Percentiles rank a stretch among this genome's conserved stretches.
Conservation (phyloP, 306 rosid species). For the Citrullus amarus region DNA sequence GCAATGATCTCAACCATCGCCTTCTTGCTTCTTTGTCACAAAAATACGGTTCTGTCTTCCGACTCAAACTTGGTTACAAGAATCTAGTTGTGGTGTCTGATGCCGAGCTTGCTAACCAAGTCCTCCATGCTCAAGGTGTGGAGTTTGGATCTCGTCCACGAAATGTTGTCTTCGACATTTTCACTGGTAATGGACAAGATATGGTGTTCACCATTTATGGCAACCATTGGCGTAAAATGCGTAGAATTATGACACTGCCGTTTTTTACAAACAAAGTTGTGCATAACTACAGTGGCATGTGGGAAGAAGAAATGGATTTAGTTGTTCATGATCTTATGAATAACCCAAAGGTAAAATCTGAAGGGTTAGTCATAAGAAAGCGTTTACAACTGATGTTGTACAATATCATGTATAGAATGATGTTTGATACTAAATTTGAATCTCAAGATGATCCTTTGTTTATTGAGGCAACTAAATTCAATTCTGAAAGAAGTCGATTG, state of each 20-base stretch:
- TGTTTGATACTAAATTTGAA: constrained; percentile 72
- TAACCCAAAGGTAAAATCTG: constrained; percentile 22
- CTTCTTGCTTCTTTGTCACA: constrained; percentile 50
- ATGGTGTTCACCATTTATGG: constrained; percentile 75
- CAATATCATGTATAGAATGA: constrained; percentile 77
- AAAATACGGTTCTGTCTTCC: constrained; percentile 46
- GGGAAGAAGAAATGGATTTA: constrained; percentile 74
- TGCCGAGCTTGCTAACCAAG: constrained; percentile 51
- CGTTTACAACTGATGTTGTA: constrained; percentile 62
- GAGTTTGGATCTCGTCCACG: constrained; percentile 68
- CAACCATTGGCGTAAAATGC: constrained; percentile 86
- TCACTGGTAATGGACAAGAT: constrained; percentile 77
- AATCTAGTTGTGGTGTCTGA: constrained; percentile 59
- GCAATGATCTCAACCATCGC: constrained; percentile 72
- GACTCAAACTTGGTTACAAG: constrained; percentile 64
- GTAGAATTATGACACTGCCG: constrained; percentile 68
- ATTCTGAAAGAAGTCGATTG: constrained; percentile 67
- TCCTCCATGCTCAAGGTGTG: constrained; percentile 70
- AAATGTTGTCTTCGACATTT: constrained; percentile 65
- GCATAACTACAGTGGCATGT: constrained; percentile 48
- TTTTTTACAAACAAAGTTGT: constrained; percentile 86
- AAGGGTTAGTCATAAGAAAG: constrained; percentile 56
- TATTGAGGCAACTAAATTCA: constrained; percentile 56
- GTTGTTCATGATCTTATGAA: constrained; percentile 45
- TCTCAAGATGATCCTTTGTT: constrained; percentile 73